These are phyloP conservation scores for Thelonectria blattea DNA, from an alignment of 2,329 filamentous ascomycete genomes.

Conservation along the genomic window DNA sequence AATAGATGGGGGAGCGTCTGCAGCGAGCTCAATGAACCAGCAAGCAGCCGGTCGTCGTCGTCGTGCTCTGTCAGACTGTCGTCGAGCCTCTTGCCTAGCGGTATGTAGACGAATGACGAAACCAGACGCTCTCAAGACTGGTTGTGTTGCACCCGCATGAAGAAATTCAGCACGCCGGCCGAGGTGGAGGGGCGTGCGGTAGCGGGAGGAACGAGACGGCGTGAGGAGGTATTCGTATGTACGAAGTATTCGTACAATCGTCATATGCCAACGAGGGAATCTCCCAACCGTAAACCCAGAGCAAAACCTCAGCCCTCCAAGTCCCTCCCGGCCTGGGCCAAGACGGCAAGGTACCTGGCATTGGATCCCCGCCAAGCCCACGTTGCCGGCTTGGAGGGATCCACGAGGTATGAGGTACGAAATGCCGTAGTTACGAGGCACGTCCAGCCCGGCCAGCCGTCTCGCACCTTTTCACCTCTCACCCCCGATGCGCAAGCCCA, in stretches of 20 bases:
- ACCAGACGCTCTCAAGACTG: too few relatives aligned
- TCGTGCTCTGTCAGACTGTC: neutral
- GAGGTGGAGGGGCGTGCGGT: neutral
- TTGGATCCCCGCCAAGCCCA: constrained; percentile 14
- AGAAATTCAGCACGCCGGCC: neutral
- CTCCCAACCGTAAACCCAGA: neutral
- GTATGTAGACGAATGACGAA: neutral
- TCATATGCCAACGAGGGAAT: constrained; percentile 10
- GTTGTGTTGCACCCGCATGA: neutral
- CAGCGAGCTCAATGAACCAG: neutral
- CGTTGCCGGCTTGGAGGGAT: constrained; percentile 10
- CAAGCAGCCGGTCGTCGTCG: neutral
- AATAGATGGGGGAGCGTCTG: neutral
- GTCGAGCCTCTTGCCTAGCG: neutral
- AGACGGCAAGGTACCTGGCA: constrained; percentile 20
- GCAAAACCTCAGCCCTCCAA: constrained; percentile 5
- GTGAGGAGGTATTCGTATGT: neutral
- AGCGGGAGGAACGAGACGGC: neutral
- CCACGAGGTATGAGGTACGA: constrained; percentile 19
- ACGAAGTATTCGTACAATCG: neutral
- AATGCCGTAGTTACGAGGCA: neutral
- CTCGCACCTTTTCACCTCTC: neutral
- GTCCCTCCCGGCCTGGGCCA: constrained; percentile 10
- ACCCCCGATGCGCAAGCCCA: constrained; percentile 3
- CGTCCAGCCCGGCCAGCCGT: neutral